These are phyloP conservation scores for Phaeoacremonium minimum DNA, from an alignment of 2,329 filamentous ascomycete genomes.

Conservation along the genomic window DNA sequence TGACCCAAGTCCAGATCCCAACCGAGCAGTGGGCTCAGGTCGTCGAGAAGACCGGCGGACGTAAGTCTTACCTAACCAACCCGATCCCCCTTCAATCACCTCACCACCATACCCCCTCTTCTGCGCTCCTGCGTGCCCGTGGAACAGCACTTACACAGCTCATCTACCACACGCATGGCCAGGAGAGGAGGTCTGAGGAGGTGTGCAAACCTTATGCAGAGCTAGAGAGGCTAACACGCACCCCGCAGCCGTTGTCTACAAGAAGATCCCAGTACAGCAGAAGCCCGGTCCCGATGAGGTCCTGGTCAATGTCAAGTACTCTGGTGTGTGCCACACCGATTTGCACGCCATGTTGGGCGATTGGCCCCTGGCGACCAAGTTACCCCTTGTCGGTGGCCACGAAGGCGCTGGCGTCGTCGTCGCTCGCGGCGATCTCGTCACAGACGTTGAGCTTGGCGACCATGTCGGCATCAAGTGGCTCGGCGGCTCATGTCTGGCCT, in stretches of 20 bases:
- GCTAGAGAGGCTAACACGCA: neutral
- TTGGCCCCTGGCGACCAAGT: slow-evolving; percentile 79
- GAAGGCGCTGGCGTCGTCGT: slow-evolving; percentile 82
- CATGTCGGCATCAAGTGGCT: slow-evolving; percentile 70
- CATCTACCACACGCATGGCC: too few species aligned
- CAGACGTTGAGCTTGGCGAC: slow-evolving; percentile 51
- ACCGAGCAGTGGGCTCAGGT: slow-evolving; percentile 89
- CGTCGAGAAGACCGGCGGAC: slow-evolving; percentile 73
- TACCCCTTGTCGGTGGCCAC: slow-evolving; percentile 80
- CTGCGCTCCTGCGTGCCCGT: too few species aligned
- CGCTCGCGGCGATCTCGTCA: slow-evolving; percentile 73
- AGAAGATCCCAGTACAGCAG: slow-evolving; percentile 73
- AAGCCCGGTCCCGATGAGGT: slow-evolving; percentile 85
- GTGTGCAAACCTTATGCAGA: too few species aligned
- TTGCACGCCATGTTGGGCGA: slow-evolving; percentile 76
- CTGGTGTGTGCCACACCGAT: slow-evolving; percentile 72
- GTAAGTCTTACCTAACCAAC: slow-evolving; percentile 34
- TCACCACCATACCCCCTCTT: too few species aligned
- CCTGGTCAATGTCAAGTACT: slow-evolving; percentile 87
- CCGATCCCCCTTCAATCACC: slow-evolving; percentile 28
- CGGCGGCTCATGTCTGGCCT: slow-evolving; percentile 63
- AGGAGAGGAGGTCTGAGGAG: too few species aligned
- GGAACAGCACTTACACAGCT: too few species aligned
- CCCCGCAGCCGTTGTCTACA: slow-evolving; percentile 59
- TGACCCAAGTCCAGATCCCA: slow-evolving; percentile 57